These are phyloP conservation scores for Colletotrichum endophyticum DNA, from an alignment of 2,329 filamentous ascomycete species.

Conservation along the genomic window DNA sequence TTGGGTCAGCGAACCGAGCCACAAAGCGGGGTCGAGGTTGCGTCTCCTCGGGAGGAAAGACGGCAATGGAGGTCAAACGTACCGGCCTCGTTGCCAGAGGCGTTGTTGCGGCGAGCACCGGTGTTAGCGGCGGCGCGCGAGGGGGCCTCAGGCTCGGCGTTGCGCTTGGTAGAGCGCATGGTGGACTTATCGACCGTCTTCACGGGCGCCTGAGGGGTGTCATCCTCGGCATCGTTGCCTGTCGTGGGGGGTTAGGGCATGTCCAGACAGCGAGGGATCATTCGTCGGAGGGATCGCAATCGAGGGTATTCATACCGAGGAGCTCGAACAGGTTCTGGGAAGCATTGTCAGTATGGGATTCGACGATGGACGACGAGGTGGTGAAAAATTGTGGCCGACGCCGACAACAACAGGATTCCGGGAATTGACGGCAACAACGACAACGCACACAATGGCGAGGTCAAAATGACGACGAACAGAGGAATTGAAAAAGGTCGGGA, in stretches of 20 bases:
- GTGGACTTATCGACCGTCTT: constrained; percentile 88
- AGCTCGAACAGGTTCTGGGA: constrained; percentile 93
- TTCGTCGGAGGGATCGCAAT: constrained; percentile 22
- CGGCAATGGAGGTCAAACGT: constrained; percentile 44
- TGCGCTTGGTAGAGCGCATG: constrained; percentile 81
- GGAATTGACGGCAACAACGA: neutral
- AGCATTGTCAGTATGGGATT: neutral
- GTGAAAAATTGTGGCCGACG: neutral
- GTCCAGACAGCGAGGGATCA: constrained; percentile 17
- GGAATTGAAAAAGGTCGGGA: neutral
- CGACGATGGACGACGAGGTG: neutral
- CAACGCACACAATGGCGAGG: neutral
- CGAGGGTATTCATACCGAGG: constrained; percentile 75
- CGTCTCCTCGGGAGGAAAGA: constrained; percentile 2
- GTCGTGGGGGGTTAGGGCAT: constrained; percentile 25
- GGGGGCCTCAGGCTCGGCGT: constrained; percentile 77
- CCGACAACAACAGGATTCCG: neutral
- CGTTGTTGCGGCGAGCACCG: constrained; percentile 59
- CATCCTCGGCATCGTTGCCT: constrained; percentile 70
- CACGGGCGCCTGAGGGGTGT: constrained; percentile 79
- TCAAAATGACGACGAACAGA: neutral
- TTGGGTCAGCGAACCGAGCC: neutral
- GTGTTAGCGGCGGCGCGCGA: constrained; percentile 44
- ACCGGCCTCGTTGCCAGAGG: constrained; percentile 87
- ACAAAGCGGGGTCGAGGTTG: constrained; percentile 16